A percentile compares a stretch with the other conserved stretches of the same genome.
Conservation (phyloP, 73 alveolate species). For the Paramecium caudatum region DNA sequence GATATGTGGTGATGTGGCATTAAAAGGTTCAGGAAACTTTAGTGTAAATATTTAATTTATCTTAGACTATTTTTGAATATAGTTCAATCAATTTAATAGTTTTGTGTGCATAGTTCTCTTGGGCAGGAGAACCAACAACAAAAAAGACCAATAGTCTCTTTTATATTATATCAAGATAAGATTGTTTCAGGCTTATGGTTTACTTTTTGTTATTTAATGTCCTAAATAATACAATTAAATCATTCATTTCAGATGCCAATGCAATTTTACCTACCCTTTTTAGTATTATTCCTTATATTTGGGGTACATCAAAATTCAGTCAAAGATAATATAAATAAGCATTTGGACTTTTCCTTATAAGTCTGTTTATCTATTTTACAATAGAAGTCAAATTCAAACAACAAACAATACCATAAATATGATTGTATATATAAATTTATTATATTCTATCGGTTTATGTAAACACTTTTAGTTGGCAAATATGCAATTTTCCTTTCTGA, state of each 20-base stretch:
- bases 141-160: neutral
- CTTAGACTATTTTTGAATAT: slow-evolving; percentile 14
- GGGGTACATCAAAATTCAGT: neutral
- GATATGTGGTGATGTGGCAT: neutral
- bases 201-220: neutral
- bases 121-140: neutral
- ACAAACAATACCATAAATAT: too few species aligned
- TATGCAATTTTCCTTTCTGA: too few species aligned
- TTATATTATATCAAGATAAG: slow-evolving; percentile 44
- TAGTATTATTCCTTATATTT: neutral
- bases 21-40: neutral
- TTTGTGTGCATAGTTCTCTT: slow-evolving; percentile 22
- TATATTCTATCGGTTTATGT: too few species aligned
- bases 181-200: slow-evolving; percentile 52
- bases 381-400: neutral
- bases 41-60: neutral
- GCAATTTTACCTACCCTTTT: neutral
- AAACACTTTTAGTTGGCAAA: too few species aligned
- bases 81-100: slow-evolving; percentile 40
- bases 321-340: neutral
- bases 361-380: neutral
- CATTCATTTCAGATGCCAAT: neutral
- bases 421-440: too few species aligned
- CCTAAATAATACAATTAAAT: slow-evolving; percentile 21
- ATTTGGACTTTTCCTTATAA: neutral